Evolutionary conservation across 345 rosid genomes (phyloP), one percentile per base, ranked within the genome.

Genomic region (Populus euphratica): DNA sequence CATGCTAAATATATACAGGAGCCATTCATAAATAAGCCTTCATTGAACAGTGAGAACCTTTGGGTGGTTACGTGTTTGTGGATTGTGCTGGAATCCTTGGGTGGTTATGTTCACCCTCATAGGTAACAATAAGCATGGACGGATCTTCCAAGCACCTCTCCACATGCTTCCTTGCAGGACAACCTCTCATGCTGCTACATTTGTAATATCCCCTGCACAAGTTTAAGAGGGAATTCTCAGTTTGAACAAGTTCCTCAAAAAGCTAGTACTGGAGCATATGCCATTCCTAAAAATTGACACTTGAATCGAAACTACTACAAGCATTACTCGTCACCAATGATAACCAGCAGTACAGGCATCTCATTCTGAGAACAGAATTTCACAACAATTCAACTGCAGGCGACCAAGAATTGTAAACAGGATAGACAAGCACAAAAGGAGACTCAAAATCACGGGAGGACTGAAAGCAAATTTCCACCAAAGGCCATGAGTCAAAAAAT

Each of bases 151-250:
- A 78, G 87, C 91, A 87, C 83, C 99, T 92, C 86, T 95, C 99
- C 35, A 95, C 99, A 54, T 95, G 99, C 84, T 95, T 95, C 92
- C 99, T 92, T 31, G 99, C 98, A 61, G 98, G 99, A 81, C 99
- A 95, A 44, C 99, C 99, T 87, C 98, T 91, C 88, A 90, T 90
- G 87, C 98, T 92, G 87, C 99, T 95, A 82, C 99, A 95, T 72
- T 95, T 95, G 83, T 95, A 95, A 73, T 95, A 95, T 82, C 98
- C 99, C 87, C 99, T 95, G 88, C 86, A 83, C 31, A 72, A 39
- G 63, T 69, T n/a, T 2, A 44, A 70, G 73, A 39, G 2, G 14
- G 44, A 36, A 25, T 73, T 66, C 61, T 73, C 62, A 76, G 47
- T 74, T 21, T 21, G 49, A 33, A 27, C 5, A 44, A 39, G 50